A percentile compares a stretch with the other conserved stretches of the same genome.
These are phyloP conservation scores for Verbascum thapsus DNA, from an alignment of 257 asterid genomes.

Conservation along the genomic window DNA sequence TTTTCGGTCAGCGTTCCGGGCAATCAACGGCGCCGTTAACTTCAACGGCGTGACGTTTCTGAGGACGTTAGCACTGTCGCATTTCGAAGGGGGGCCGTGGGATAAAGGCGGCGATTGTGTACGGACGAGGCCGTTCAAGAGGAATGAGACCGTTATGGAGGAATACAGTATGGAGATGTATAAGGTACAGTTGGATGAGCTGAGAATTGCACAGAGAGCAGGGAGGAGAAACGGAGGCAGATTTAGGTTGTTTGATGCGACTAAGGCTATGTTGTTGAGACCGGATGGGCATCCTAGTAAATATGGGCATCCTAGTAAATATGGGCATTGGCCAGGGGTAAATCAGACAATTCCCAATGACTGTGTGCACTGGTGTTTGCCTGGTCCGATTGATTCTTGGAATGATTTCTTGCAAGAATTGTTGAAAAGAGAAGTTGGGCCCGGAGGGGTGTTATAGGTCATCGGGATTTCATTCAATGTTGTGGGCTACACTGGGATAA, in stretches of 20 bases:
- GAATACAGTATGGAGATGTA: constrained; percentile 39
- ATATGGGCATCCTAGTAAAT: constrained; percentile 65
- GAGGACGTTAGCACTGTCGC: constrained; percentile 50
- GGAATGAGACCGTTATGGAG: constrained; percentile 41
- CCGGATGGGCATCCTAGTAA: constrained; percentile 71
- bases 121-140: constrained; percentile 47
- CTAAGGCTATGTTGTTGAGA: constrained; percentile 53
- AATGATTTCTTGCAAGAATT: constrained; percentile 52
- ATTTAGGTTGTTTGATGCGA: constrained; percentile 53
- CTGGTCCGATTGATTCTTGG: constrained; percentile 67
- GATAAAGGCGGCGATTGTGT: constrained; percentile 59
- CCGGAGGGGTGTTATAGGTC: background rate
- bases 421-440: constrained; percentile 39
- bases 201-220: constrained; percentile 38
- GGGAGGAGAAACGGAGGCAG: constrained; percentile 38
- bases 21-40: constrained; percentile 26
- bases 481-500: no score
- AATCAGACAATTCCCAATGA: constrained; percentile 42
- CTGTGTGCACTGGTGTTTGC: constrained; percentile 74
- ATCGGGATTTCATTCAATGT: no score
- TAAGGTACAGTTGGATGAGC: constrained; percentile 48
- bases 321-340: constrained; percentile 54
- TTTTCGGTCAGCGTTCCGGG: constrained; percentile 41
- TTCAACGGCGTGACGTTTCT: constrained; percentile 40
- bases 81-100: constrained; percentile 59